Evolutionary conservation across 2,329 filamentous ascomycete genomes (phyloP).

Genomic region (Diplodia corticola): DNA sequence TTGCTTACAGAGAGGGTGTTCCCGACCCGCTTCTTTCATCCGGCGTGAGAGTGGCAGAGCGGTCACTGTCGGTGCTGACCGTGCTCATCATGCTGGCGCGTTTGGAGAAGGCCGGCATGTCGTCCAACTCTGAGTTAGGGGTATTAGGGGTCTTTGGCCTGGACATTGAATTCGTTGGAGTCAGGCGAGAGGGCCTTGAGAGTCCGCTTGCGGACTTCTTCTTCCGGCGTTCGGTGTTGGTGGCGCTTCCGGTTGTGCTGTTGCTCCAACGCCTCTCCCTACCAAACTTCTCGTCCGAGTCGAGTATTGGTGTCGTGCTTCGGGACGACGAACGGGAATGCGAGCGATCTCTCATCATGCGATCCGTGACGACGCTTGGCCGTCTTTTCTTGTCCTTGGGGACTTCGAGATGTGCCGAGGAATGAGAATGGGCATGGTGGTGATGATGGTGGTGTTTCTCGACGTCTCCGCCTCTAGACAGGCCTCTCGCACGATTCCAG

Average conservation of each 20-base stretch:
- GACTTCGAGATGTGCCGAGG: constrained; percentile 14
- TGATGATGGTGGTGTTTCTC: constrained; percentile 33
- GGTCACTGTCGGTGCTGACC: constrained; percentile 21
- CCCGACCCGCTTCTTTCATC: constrained; percentile 14
- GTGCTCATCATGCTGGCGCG: constrained; percentile 16
- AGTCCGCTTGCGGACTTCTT: constrained; percentile 5
- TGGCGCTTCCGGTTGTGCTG: constrained; percentile 33
- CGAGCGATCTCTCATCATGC: constrained; percentile 30
- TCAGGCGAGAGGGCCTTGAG: constrained; percentile 13
- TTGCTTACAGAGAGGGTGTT: neutral
- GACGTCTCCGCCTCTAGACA: constrained; percentile 32
- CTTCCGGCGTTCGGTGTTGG: constrained; percentile 19
- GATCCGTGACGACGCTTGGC: constrained; percentile 33
- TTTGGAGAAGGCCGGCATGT: constrained; percentile 4
- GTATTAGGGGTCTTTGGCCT: constrained; percentile 15
- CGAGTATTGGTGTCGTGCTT: constrained; percentile 37
- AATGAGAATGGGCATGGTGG: constrained; percentile 23
- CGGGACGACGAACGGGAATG: constrained; percentile 38
- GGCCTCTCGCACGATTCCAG: constrained; percentile 42
- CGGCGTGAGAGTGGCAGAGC: constrained; percentile 21
- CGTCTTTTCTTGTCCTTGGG: constrained; percentile 32
- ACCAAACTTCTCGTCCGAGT: constrained; percentile 30
- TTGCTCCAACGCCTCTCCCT: constrained; percentile 36
- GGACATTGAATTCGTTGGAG: constrained; percentile 6
- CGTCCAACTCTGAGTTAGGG: neutral